A percentile compares a stretch with the other conserved stretches of the same genome.
Conservation (phyloP, 192 early-diverging fungal genomes). For the Powellomyces hirtus region DNA sequence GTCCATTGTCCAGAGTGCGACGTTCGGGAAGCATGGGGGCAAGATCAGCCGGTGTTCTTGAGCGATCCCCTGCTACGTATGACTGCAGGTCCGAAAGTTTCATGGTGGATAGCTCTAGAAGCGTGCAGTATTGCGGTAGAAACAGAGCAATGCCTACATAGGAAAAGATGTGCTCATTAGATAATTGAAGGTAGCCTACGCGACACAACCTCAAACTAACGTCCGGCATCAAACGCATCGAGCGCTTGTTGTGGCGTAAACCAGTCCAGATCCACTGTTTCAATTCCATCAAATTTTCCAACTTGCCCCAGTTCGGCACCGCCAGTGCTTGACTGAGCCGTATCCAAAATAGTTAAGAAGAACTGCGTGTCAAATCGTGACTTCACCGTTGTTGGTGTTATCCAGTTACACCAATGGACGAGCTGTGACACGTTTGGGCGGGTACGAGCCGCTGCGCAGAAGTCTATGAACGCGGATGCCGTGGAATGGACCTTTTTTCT, state of each 20-base stretch:
- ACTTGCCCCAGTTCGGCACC: background rate
- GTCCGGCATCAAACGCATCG: conserved; percentile 38
- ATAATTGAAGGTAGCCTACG: background rate
- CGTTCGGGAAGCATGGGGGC: conserved; percentile 1
- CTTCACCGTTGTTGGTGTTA: conserved; percentile 56
- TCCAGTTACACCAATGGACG: conserved; percentile 64
- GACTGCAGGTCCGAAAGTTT: conserved; percentile 49
- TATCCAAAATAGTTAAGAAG: conserved; percentile 58
- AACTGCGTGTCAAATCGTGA: conserved; percentile 68
- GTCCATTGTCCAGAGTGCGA: background rate
- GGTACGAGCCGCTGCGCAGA: conserved; percentile 46
- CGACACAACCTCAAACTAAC: background rate
- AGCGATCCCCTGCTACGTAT: conserved; percentile 22
- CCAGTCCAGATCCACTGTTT: conserved; percentile 67
- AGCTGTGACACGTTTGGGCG: conserved; percentile 47
- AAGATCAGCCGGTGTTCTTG: conserved; percentile 4
- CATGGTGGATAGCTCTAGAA: conserved; percentile 49
- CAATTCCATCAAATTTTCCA: conserved; percentile 46
- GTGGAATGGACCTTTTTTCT: conserved; percentile 46
- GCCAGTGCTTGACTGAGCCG: conserved; percentile 21
- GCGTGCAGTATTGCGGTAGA: conserved; percentile 66
- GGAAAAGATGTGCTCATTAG: background rate
- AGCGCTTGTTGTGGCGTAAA: conserved; percentile 61
- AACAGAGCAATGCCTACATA: conserved; percentile 46
- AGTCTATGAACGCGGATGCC: conserved; percentile 45